Conservation (phyloP, 2,329 filamentous ascomycete genomes). For the Talaromyces sp. region DNA sequence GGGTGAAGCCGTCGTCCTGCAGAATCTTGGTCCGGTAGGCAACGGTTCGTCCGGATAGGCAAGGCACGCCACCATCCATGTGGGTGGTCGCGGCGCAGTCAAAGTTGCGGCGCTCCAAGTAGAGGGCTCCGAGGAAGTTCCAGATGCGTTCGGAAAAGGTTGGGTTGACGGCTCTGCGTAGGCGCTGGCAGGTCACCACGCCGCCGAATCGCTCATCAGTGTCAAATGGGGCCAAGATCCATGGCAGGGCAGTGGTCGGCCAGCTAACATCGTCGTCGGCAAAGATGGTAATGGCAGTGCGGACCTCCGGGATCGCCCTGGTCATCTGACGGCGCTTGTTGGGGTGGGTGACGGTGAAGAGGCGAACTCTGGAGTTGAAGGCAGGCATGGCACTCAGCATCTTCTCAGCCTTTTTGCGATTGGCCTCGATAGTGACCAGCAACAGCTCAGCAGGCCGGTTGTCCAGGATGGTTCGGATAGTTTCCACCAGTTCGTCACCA, state of each 20-base stretch:
- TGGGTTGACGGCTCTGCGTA: slow-evolving; percentile 62
- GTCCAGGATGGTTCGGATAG: slow-evolving; percentile 56
- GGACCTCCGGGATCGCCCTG: slow-evolving; percentile 78
- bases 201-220: slow-evolving; percentile 71
- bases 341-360: slow-evolving; percentile 74
- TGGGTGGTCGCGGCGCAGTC: slow-evolving; percentile 94
- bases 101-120: slow-evolving; percentile 91
- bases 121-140: slow-evolving; percentile 87
- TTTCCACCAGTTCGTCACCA: slow-evolving; percentile 76
- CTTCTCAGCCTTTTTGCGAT: slow-evolving; percentile 61
- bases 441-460: slow-evolving; percentile 63
- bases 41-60: slow-evolving; percentile 89
- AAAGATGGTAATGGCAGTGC: slow-evolving; percentile 80
- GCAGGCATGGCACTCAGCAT: slow-evolving; percentile 52
- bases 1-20: slow-evolving; percentile 75
- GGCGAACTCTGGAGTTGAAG: slow-evolving; percentile 62
- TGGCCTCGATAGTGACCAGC: slow-evolving; percentile 80
- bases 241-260: slow-evolving; percentile 77
- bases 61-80: slow-evolving; percentile 92
- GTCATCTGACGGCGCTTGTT: slow-evolving; percentile 96
- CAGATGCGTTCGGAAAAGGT: slow-evolving; percentile 61
- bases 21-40: slow-evolving; percentile 88
- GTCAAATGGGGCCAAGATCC: slow-evolving; percentile 91
- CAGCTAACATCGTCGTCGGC: slow-evolving; percentile 95
- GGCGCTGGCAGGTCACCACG: slow-evolving; percentile 84